Evolutionary conservation across 805 yeast species (phyloP).

Genomic region (Peterozyma xylosa): DNA sequence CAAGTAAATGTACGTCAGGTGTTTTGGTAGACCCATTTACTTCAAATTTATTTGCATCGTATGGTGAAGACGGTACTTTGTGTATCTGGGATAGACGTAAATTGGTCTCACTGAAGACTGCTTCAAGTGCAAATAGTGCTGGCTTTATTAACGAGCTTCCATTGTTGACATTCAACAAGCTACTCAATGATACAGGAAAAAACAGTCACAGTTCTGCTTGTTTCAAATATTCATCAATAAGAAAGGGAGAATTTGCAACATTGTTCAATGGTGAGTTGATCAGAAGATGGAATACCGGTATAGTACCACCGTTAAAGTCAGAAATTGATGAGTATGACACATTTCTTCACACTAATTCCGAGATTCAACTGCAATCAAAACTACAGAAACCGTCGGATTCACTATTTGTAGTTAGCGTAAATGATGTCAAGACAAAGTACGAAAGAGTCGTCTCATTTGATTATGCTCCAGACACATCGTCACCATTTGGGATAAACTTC

Average conservation of each 20-base stretch:
- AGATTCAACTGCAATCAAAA: constrained; percentile 4
- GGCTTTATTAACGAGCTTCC: constrained; percentile 40
- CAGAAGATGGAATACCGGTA: constrained; percentile 74
- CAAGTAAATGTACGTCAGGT: constrained; percentile 66
- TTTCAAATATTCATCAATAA: constrained; percentile 57
- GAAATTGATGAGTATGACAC: constrained; percentile 17
- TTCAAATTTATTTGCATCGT: constrained; percentile 60
- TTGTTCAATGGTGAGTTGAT: constrained; percentile 71
- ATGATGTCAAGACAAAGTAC: constrained; percentile 65
- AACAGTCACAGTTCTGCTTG: constrained; percentile 57
- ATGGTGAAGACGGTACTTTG: constrained; percentile 77
- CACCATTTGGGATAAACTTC: constrained; percentile 52
- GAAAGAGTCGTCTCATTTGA: constrained; percentile 85
- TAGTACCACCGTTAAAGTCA: constrained; percentile 31
- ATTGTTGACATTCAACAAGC: constrained; percentile 48
- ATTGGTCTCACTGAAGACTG: constrained; percentile 21
- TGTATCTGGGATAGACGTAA: constrained; percentile 78
- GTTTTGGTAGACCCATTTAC: constrained; percentile 65
- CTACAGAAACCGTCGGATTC: constrained; percentile 36
- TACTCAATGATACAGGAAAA: constrained; percentile 50
- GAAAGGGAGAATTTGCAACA: constrained; percentile 70
- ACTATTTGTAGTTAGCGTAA: constrained; percentile 67
- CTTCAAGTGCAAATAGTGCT: constrained; percentile 9
- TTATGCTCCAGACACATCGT: constrained; percentile 50
- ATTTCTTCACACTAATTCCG: constrained; percentile 9